phyloP scores from a whole-genome alignment of 2,329 filamentous ascomycete species.

The Moelleriella libera region DNA sequence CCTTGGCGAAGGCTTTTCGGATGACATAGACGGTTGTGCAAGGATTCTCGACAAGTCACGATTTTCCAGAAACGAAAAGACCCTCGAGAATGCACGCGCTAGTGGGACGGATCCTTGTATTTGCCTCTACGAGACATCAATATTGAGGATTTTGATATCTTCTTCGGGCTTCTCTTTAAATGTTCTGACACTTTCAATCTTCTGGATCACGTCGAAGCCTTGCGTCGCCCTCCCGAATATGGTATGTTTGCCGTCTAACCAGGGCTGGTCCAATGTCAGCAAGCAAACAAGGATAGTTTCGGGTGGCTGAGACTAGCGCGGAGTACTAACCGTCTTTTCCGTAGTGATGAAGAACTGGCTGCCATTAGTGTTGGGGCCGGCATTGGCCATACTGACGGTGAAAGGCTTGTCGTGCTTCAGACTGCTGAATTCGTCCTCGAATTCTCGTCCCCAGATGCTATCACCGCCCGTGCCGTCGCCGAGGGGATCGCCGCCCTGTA shows the following conservation, averaged over 20 bases:
- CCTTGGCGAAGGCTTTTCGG: no score
- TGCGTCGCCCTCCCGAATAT: slow-evolving; percentile 86
- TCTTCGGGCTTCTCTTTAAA: slow-evolving; percentile 89
- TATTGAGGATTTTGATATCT: slow-evolving; percentile 94
- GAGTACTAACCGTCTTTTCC: slow-evolving; percentile 64
- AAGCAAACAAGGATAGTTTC: slow-evolving; percentile 3
- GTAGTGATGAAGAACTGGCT: slow-evolving; percentile 98
- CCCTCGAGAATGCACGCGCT: no score
- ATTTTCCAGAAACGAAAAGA: no score
- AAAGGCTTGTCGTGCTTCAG: slow-evolving; percentile 93
- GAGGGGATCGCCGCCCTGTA: slow-evolving; percentile 89
- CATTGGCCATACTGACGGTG: slow-evolving; percentile 95
- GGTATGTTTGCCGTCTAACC: slow-evolving; percentile 92
- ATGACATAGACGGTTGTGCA: no score
- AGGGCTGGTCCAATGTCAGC: slow-evolving; percentile 38
- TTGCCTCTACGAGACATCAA: slow-evolving; percentile 40
- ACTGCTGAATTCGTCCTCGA: slow-evolving; percentile 86
- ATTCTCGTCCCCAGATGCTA: slow-evolving; percentile 88
- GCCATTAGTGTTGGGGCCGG: slow-evolving; percentile 86
- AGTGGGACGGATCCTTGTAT: no score
- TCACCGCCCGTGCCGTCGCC: slow-evolving; percentile 81
- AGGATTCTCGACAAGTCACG: no score
- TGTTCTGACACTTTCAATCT: slow-evolving; percentile 82
- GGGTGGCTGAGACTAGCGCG: neutral
- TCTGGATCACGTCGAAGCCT: slow-evolving; percentile 87